These are phyloP conservation scores for Tetracladium maxilliforme DNA, from an alignment of 2,329 filamentous ascomycete species.

Conservation along the genomic window DNA sequence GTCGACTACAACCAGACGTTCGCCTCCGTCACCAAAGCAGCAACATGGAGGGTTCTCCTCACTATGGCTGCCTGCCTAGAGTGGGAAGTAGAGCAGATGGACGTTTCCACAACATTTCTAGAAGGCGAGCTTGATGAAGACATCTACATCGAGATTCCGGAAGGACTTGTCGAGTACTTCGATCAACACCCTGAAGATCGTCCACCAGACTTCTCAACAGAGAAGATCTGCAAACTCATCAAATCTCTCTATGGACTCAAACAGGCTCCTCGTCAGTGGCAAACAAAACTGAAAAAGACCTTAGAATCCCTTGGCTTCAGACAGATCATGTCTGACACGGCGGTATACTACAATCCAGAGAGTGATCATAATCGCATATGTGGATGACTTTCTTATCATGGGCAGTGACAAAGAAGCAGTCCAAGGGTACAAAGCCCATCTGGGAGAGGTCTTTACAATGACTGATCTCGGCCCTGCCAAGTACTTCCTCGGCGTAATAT, in stretches of 20 bases:
- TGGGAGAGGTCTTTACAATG: slow-evolving; percentile 10
- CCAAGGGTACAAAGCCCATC: slow-evolving; percentile 6
- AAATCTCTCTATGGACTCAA: slow-evolving; percentile 16
- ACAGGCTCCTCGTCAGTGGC: slow-evolving; percentile 12
- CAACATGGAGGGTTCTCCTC: slow-evolving; percentile 3
- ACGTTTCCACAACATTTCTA: slow-evolving; percentile 12
- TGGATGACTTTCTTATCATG: slow-evolving; percentile 12
- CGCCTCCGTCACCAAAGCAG: slow-evolving; percentile 4
- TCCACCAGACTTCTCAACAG: slow-evolving; percentile 1
- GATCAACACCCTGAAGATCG: too few relatives aligned
- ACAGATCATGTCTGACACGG: too few relatives aligned
- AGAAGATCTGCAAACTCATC: slow-evolving; percentile 7
- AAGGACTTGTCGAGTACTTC: slow-evolving; percentile 4
- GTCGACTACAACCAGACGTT: slow-evolving; percentile 5
- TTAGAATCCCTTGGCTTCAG: slow-evolving; percentile 8
- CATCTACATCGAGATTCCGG: slow-evolving; percentile 12
- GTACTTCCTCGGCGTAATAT: slow-evolving; percentile 12
- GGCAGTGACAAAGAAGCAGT: neutral
- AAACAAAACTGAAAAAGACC: slow-evolving; percentile 7
- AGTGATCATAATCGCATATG: slow-evolving; percentile 12
- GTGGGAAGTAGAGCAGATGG: slow-evolving; percentile 6
- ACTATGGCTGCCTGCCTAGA: slow-evolving; percentile 2
- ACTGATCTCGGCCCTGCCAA: slow-evolving; percentile 8
- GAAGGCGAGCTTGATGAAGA: slow-evolving; percentile 11
- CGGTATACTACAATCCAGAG: too few relatives aligned